These are phyloP conservation scores for Apiospora marii DNA, from an alignment of 2,329 filamentous ascomycete genomes.

Conservation along the genomic window DNA sequence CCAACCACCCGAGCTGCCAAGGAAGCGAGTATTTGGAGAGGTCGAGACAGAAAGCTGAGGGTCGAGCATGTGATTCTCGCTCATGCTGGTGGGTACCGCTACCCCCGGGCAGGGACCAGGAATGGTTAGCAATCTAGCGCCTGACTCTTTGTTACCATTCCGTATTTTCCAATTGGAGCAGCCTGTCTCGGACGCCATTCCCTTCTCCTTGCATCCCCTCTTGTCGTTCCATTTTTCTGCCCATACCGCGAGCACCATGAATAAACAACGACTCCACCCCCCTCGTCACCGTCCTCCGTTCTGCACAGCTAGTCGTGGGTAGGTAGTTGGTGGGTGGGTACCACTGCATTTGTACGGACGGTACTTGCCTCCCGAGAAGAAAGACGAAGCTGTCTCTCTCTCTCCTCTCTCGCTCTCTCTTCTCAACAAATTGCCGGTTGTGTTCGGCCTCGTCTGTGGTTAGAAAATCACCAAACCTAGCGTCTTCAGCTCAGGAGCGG, in stretches of 20 bases:
- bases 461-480: not conserved
- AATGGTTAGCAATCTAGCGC: not conserved
- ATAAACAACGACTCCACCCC: not conserved
- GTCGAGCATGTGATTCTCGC: constrained; percentile 5
- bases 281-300: not conserved
- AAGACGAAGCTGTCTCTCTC: not conserved
- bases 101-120: not conserved
- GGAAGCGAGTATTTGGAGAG: not conserved
- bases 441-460: not conserved
- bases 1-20: not conserved
- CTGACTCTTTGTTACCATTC: constrained; percentile 6
- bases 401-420: not conserved
- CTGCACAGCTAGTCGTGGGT: not conserved
- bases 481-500: too few species aligned
- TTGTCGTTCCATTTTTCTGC: not conserved
- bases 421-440: not conserved
- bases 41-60: not conserved
- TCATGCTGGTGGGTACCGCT: not conserved
- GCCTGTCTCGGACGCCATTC: constrained; percentile 7
- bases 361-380: constrained; percentile 8
- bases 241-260: not conserved
- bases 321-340: constrained; percentile 4
- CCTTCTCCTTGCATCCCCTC: constrained; percentile 6
- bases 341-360: not conserved
- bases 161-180: constrained; percentile 1